phyloP scores from a whole-genome alignment of 352 stramenopile species.

The Globisporangium polare region DNA sequence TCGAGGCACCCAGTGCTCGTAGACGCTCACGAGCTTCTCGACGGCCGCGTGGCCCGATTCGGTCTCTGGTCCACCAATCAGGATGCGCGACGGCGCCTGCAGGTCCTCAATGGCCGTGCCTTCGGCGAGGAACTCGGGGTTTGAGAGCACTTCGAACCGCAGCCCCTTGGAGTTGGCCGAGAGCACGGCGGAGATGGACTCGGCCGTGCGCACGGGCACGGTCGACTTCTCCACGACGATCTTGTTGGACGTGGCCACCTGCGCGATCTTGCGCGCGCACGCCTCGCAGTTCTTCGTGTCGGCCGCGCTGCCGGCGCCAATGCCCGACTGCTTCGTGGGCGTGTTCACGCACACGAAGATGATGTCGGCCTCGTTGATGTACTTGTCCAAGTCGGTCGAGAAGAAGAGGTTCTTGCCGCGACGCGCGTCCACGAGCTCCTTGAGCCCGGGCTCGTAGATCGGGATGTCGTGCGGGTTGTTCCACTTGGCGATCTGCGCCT shows the following conservation, averaged over 20 bases:
- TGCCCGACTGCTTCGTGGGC: conserved; percentile 96
- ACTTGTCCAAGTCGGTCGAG: conserved; percentile 95
- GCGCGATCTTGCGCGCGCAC: conserved; percentile 97
- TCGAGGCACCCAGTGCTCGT: conserved; percentile 96
- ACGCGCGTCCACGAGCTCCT: conserved; percentile 93
- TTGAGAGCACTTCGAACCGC: conserved; percentile 97
- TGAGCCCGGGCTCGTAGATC: conserved; percentile 99
- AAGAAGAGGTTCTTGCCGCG: conserved; percentile 99
- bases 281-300: conserved; percentile 99
- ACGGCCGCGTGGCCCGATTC: conserved; percentile 80
- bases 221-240: conserved; percentile 99
- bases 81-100: conserved; percentile 93
- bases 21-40: conserved; percentile 93
- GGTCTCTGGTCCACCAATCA: conserved; percentile 98
- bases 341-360: conserved; percentile 99
- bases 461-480: conserved; percentile 93
- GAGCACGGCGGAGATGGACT: conserved; percentile 96
- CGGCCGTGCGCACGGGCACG: conserved; percentile 97
- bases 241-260: conserved; percentile 93
- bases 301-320: conserved; percentile 95
- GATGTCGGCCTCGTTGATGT: conserved; percentile 97
- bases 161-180: conserved; percentile 92
- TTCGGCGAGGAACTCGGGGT: conserved; percentile 99
- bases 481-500: conserved; percentile 97
- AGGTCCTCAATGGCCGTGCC: conserved; percentile 98